Evolutionary conservation across 1,284 basidiomycete species (phyloP).

Genomic region (Rhodofomes roseus): DNA sequence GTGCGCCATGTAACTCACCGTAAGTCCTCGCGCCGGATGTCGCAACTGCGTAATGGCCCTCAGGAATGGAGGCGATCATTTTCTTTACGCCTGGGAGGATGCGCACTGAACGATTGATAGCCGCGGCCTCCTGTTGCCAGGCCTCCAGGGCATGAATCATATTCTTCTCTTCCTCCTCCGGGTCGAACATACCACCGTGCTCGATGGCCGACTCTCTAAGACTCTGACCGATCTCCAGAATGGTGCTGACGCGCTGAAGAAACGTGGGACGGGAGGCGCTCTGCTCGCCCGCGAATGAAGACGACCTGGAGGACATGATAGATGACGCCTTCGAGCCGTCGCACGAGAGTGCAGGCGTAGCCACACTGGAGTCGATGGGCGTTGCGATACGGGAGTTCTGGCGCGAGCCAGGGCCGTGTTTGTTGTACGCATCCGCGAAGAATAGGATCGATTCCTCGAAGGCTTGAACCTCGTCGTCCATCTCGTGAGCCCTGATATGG

Average conservation of each 20-base stretch:
- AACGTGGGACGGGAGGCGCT: slow-evolving; percentile 45
- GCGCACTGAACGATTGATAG: slow-evolving; percentile 63
- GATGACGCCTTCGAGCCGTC: slow-evolving; percentile 42
- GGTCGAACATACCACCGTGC: slow-evolving; percentile 31
- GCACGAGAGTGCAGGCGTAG: slow-evolving; percentile 26
- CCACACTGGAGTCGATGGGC: slow-evolving; percentile 11
- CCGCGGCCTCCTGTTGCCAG: slow-evolving; percentile 59
- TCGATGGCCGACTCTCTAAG: slow-evolving; percentile 37
- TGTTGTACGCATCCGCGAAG: slow-evolving; percentile 64
- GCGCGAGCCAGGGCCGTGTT: slow-evolving; percentile 38
- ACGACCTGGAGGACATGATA: slow-evolving; percentile 33
- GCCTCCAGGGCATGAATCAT: slow-evolving; percentile 38
- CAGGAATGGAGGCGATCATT: slow-evolving; percentile 67
- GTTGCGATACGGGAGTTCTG: slow-evolving; percentile 24
- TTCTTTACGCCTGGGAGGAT: slow-evolving; percentile 72
- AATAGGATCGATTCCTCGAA: slow-evolving; percentile 73
- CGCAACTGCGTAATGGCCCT: slow-evolving; percentile 68
- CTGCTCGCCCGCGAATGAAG: slow-evolving; percentile 33
- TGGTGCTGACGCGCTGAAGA: slow-evolving; percentile 41
- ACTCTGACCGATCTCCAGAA: slow-evolving; percentile 37
- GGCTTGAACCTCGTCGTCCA: slow-evolving; percentile 62
- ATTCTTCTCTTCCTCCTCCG: slow-evolving; percentile 21
- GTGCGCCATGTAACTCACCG: slow-evolving; percentile 32
- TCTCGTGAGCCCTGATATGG: slow-evolving; percentile 49
- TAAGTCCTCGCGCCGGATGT: slow-evolving; percentile 78